Percentiles rank a stretch among this genome's conserved stretches.
Evolutionary conservation across 768 basidiomycete genomes (phyloP).

Genomic region (Flagelloscypha sp.): DNA sequence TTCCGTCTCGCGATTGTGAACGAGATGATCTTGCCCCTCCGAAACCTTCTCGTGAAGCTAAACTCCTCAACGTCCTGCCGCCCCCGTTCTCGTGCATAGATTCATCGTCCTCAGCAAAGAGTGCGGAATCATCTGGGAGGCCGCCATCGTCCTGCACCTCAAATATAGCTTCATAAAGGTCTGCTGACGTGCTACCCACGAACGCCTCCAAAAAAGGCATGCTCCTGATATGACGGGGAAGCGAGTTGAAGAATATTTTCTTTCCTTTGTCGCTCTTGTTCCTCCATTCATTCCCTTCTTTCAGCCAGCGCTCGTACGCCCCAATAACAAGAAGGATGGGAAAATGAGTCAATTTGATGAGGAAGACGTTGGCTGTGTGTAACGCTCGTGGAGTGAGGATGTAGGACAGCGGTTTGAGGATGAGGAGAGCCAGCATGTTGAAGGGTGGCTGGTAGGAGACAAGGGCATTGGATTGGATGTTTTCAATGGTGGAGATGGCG

Average conservation of each 20-base stretch:
- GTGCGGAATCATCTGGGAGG: conserved; percentile 29
- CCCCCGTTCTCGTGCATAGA: too few relatives aligned
- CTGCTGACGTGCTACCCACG: conserved; percentile 58
- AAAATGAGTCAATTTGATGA: conserved; percentile 78
- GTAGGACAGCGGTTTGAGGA: conserved; percentile 76
- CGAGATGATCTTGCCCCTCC: conserved; percentile 4
- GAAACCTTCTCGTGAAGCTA: conserved; percentile 31
- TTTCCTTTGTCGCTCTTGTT: conserved; percentile 45
- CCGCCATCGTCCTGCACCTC: conserved; percentile 47
- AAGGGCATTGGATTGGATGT: conserved; percentile 82
- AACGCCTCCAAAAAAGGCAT: conserved; percentile 71
- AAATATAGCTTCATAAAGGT: conserved; percentile 74
- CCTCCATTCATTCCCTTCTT: conserved; percentile 40
- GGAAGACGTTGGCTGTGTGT: conserved; percentile 79
- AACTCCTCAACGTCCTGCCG: conserved; percentile 31
- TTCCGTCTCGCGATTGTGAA: background rate
- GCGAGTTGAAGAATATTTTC: conserved; percentile 49
- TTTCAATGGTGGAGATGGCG: conserved; percentile 81
- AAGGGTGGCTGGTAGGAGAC: conserved; percentile 92
- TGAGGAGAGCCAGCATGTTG: conserved; percentile 70
- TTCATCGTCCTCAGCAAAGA: conserved; percentile 49
- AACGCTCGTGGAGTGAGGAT: conserved; percentile 66
- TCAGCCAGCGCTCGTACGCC: conserved; percentile 69
- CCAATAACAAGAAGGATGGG: conserved; percentile 72
- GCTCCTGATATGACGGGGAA: conserved; percentile 65